Evolutionary conservation across 345 rosid genomes (phyloP).

Genomic region (Citrus unshiu): DNA sequence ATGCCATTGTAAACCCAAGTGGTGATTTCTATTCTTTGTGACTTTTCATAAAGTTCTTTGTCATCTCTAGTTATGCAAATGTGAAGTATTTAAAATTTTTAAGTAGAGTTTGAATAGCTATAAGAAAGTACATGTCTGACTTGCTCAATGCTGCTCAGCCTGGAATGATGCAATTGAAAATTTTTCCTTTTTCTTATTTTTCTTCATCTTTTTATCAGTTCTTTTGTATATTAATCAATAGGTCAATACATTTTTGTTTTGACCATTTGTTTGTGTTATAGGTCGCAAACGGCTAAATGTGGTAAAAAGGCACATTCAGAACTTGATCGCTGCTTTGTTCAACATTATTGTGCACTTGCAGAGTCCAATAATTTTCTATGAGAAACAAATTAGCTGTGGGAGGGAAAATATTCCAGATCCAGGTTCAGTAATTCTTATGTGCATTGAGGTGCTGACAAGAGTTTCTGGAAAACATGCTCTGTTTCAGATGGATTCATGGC

Average conservation of each 20-base stretch:
- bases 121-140: background rate
- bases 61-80: background rate
- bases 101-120: background rate
- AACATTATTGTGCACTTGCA: slow-evolving; percentile 73
- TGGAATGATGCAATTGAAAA: background rate
- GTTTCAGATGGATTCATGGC: slow-evolving; percentile 72
- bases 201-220: background rate
- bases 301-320: slow-evolving; percentile 62
- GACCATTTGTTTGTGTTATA: slow-evolving; percentile 36
- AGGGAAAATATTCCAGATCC: slow-evolving; percentile 55
- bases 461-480: slow-evolving; percentile 64
- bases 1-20: background rate
- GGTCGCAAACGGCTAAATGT: slow-evolving; percentile 60
- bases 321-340: slow-evolving; percentile 64
- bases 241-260: slow-evolving; percentile 7
- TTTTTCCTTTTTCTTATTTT: background rate
- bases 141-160: background rate
- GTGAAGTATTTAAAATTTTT: background rate
- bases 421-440: slow-evolving; percentile 85
- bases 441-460: slow-evolving; percentile 80
- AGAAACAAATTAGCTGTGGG: slow-evolving; percentile 20
- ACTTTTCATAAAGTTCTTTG: background rate
- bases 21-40: background rate
- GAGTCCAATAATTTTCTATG: slow-evolving; percentile 58
- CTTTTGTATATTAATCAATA: background rate